Evolutionary conservation across 2,329 filamentous ascomycete species (phyloP).

Genomic region (Alternaria novae-zelandiae): DNA sequence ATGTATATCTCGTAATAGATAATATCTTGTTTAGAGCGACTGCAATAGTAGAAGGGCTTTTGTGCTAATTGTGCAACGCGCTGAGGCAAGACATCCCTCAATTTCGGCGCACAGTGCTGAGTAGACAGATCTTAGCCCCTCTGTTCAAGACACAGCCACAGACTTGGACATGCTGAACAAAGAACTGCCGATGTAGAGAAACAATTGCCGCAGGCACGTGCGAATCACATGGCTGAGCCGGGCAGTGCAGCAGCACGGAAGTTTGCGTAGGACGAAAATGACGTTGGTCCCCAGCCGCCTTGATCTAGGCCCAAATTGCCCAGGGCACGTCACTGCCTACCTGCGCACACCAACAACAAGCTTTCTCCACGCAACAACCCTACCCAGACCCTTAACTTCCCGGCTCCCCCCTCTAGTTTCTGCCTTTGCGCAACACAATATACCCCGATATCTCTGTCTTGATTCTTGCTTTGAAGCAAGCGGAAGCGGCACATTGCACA

Average conservation of each 20-base stretch:
- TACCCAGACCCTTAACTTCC: background rate
- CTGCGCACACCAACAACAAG: background rate
- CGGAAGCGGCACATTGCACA: constrained; percentile 23
- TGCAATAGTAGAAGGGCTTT: background rate
- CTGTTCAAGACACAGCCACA: background rate
- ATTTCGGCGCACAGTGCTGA: background rate
- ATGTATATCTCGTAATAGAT: constrained; percentile 4
- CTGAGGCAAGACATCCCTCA: background rate
- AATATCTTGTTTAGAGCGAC: background rate
- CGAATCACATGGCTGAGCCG: background rate
- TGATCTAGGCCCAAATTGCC: background rate
- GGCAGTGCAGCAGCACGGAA: background rate
- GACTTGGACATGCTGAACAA: background rate
- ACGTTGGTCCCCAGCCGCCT: background rate
- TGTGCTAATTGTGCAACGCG: background rate
- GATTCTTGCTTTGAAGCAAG: background rate
- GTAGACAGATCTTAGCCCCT: background rate
- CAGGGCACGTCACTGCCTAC: background rate
- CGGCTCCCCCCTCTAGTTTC: background rate
- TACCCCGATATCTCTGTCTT: background rate
- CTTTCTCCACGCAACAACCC: background rate
- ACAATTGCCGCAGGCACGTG: background rate
- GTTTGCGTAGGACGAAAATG: constrained; percentile 1
- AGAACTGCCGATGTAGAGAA: background rate
- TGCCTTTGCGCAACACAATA: background rate